Base-by-base conservation (phyloP, 176 grass and related monocot genomes). In the Saccharum officinarum region DNA sequence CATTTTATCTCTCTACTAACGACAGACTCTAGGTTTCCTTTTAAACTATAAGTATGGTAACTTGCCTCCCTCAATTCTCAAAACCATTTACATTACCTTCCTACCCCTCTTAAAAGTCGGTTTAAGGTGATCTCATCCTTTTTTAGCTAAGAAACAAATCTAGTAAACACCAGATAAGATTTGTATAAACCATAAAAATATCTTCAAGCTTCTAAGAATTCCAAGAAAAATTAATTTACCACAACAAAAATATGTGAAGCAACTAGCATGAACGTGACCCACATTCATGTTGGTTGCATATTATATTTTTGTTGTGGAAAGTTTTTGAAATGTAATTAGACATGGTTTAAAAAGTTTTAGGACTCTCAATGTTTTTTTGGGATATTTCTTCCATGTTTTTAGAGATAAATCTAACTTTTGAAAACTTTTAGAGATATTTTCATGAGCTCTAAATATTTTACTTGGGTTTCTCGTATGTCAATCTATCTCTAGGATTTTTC, bases 91-190 rank as follows among this genome's bases (percentile, higher is more conserved):
- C 5, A 22, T 55, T 22, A 57, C 7, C 8, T 10, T 0, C 16
- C 5, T 6, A n/a, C 54, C 2, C 2, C 8, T 57, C 0, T 57
- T n/a, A 10, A n/a, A 9, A 3, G 7, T 22, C 2, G 7, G 7
- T 8, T 57, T 57, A 57, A n/a, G 54, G 54, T n/a, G 54, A 10
- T 20, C 3, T 57, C 8, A 9, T 57, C 54, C 8, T n/a, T 57
- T 57, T 57, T 57, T 57, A 57, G 20, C 3, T 57, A 0, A 22
- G 17, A 54, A 9, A 22, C 0, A 22, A 57, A 57, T 57, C 6
- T 22, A 22, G 52, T 8, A 20, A 28, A 28, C 28, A 22, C 6
- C 18, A 3, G 2, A 20, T 57, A 22, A 22, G 18, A 22, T 22
- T 57, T 57, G 52, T 28, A 28, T 50, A 52, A 52, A 17, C 46